Evolutionary conservation across 306 rosid species (phyloP), one percentile per base, ranked within the genome.

Genomic region (Vicia sativa): DNA sequence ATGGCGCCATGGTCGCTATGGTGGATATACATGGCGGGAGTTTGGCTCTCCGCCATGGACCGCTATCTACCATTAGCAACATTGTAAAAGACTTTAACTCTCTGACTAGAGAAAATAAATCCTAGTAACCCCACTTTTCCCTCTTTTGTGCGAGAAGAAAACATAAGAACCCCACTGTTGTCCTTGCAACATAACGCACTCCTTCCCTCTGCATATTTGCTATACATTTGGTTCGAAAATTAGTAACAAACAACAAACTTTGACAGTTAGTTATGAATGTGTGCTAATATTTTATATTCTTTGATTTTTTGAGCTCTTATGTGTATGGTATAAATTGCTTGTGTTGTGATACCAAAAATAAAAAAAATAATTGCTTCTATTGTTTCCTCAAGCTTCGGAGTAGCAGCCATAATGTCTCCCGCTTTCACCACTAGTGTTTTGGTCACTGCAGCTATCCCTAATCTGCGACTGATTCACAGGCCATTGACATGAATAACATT

Each of bases 401-500:
- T 21, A 9, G 14, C 31, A 5, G 57, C 31, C 31, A 19, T 52
- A 52, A 11, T 10, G 7, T 7, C 7, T 19, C 31, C 57, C 3
- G 11, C 29, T 50, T 18, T 18, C 56, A 50, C 28, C 56, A 52
- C 28, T 50, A 50, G 29, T 50, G 57, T 19, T 19, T 50, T 50
- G n/a, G 12, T 50, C 57, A 4, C 57, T 6, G 6, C 28, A 50
- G 19, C 25, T 5, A 19, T 50, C 57, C 25, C 7, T 29, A 4
- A 4, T 52, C n/a, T 21, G 29, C 29, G 29, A 52, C 31, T 52
- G 57, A 49, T 50, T 50, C 57, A 11, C 19, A 21, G 57, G 29
- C 23, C 10, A 37, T 39, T 48, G 73, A 46, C 56, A 70, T 34
- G 55, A 29, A 35, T 79, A 69, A 13, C 58, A 11, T 55, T 28